Conservation (phyloP, 345 rosid genomes). For the Aethionema arabicum region DNA sequence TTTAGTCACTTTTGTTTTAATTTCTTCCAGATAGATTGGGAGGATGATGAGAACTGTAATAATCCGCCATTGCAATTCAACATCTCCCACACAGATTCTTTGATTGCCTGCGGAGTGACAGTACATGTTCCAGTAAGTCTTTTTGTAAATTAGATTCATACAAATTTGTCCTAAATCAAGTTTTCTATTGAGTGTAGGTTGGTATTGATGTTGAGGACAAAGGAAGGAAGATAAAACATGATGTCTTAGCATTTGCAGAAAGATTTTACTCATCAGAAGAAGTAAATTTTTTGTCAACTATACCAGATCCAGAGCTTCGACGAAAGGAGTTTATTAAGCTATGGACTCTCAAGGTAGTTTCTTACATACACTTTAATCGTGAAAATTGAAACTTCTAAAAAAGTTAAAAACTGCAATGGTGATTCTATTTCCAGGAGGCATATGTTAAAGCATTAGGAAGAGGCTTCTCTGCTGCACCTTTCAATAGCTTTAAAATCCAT, state of each 20-base stretch:
- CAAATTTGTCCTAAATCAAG: background rate
- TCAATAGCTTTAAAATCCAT: constrained; percentile 69
- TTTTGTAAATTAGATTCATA: constrained; percentile 1
- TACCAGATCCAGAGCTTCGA: constrained; percentile 60
- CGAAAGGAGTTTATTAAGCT: constrained; percentile 69
- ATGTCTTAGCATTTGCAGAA: constrained; percentile 53
- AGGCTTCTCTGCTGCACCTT: constrained; percentile 82
- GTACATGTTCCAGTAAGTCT: constrained; percentile 52
- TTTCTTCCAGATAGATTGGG: constrained; percentile 63
- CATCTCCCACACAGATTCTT: constrained; percentile 78
- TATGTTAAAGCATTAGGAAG: constrained; percentile 85
- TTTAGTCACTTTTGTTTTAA: background rate
- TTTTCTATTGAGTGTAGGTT: constrained; percentile 46
- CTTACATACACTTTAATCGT: background rate
- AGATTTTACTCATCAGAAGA: constrained; percentile 65
- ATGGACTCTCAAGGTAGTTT: constrained; percentile 84
- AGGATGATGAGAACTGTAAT: constrained; percentile 32
- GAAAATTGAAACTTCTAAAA: background rate
- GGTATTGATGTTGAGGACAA: constrained; percentile 89
- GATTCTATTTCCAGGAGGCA: constrained; percentile 59
- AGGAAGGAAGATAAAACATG: constrained; percentile 52
- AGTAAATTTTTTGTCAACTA: constrained; percentile 52
- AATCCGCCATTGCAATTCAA: constrained; percentile 65
- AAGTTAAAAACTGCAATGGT: constrained; percentile 16
- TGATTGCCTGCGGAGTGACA: constrained; percentile 87